Evolutionary conservation across 2,329 filamentous ascomycete species (phyloP).

Genomic region (Paecilomyces niveus): DNA sequence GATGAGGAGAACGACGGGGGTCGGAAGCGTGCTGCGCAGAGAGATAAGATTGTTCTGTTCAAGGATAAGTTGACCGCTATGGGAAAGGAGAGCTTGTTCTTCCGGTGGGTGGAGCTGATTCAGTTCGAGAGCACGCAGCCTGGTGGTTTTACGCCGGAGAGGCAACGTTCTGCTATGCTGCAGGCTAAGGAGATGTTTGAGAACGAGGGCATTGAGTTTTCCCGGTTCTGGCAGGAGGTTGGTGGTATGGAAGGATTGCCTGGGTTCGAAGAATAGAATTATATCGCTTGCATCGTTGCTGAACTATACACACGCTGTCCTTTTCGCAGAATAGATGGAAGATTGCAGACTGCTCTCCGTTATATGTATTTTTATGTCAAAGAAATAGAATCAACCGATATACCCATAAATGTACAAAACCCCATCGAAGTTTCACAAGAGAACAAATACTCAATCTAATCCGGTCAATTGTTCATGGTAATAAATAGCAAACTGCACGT

Average conservation of each 20-base stretch:
- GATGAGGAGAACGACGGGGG: slow-evolving; percentile 33
- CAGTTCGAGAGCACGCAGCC: slow-evolving; percentile 78
- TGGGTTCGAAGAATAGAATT: slow-evolving; percentile 33
- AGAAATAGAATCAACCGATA: neutral
- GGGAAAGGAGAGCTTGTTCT: slow-evolving; percentile 85
- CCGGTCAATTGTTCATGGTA: neutral
- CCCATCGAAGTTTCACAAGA: neutral
- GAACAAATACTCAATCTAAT: neutral
- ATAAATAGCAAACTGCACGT: neutral
- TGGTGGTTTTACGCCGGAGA: slow-evolving; percentile 68
- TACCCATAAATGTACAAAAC: neutral
- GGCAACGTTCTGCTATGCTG: slow-evolving; percentile 63
- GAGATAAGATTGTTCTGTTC: slow-evolving; percentile 70
- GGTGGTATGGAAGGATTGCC: slow-evolving; percentile 54
- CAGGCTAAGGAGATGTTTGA: slow-evolving; percentile 72
- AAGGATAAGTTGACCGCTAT: slow-evolving; percentile 66
- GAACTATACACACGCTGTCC: neutral
- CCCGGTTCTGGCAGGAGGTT: slow-evolving; percentile 66
- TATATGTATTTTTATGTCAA: neutral
- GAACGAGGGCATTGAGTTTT: slow-evolving; percentile 71
- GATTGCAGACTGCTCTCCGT: neutral
- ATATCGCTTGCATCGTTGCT: neutral
- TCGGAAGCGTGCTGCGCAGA: slow-evolving; percentile 13
- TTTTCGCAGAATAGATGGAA: neutral
- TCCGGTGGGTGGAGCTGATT: slow-evolving; percentile 85